phyloP scores from a whole-genome alignment of 768 basidiomycete genomes.

The Termitomyces sp. region DNA sequence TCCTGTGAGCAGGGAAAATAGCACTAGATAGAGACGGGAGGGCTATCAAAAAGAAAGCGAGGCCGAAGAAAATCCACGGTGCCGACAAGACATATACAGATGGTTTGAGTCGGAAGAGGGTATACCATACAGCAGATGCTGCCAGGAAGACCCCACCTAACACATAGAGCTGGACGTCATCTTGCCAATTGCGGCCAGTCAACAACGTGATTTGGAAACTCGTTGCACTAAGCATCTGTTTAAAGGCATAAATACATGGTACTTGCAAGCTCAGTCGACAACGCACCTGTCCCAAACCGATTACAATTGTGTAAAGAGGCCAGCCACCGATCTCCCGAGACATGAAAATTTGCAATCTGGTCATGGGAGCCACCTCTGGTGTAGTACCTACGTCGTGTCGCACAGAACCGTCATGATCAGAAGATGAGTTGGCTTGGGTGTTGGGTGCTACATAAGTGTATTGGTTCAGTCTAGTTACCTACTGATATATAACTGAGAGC shows the following conservation, averaged over 20 bases:
- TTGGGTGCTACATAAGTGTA: slow-evolving; percentile 40
- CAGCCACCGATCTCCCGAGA: slow-evolving; percentile 77
- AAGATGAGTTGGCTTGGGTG: slow-evolving; percentile 38
- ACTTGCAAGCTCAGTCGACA: not conserved
- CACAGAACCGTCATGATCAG: slow-evolving; percentile 41
- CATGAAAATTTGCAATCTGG: slow-evolving; percentile 79
- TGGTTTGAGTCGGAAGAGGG: slow-evolving; percentile 82
- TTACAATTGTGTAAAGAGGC: slow-evolving; percentile 90
- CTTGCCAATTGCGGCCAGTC: slow-evolving; percentile 81
- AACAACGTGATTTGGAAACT: slow-evolving; percentile 94
- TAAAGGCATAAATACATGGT: slow-evolving; percentile 4
- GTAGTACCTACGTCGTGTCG: slow-evolving; percentile 46
- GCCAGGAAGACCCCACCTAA: slow-evolving; percentile 87
- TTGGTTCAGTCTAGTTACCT: not conserved
- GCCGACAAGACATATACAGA: slow-evolving; percentile 82
- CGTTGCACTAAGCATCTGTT: slow-evolving; percentile 80
- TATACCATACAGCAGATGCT: slow-evolving; percentile 86
- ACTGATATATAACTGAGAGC: slow-evolving; percentile 26
- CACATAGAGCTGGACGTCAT: slow-evolving; percentile 81
- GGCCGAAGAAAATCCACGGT: slow-evolving; percentile 89
- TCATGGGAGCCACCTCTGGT: slow-evolving; percentile 74
- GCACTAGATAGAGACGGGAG: slow-evolving; percentile 69
- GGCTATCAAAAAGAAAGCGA: slow-evolving; percentile 90
- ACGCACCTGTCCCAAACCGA: slow-evolving; percentile 75
- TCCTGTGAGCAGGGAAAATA: slow-evolving; percentile 59